These are phyloP conservation scores for Yarrowia sp. DNA, from an alignment of 805 yeast genomes.

Conservation along the genomic window DNA sequence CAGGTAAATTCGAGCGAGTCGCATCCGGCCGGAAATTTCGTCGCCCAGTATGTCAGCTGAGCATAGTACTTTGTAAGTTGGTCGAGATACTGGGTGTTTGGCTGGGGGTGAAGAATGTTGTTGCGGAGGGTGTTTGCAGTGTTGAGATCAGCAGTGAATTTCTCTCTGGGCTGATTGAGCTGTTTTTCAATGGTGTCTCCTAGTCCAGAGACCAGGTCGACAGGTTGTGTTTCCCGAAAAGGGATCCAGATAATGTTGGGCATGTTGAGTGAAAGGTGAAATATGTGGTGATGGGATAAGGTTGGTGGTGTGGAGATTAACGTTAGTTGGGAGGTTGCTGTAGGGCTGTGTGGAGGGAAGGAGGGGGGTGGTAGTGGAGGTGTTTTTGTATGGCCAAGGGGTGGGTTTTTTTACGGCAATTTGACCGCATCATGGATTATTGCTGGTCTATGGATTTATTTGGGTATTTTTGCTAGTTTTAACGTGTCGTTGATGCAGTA, in stretches of 20 bases:
- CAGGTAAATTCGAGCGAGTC: constrained; percentile 55
- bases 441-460: too few relatives aligned
- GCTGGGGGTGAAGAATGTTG: not conserved
- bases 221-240: constrained; percentile 46
- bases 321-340: not conserved
- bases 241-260: constrained; percentile 53
- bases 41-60: constrained; percentile 28
- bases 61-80: constrained; percentile 32
- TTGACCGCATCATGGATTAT: too few relatives aligned
- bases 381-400: too few relatives aligned
- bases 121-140: constrained; percentile 29
- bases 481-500: too few relatives aligned
- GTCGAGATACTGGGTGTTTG: not conserved
- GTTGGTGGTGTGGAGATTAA: not conserved
- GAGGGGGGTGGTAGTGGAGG: too few relatives aligned
- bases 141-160: constrained; percentile 41
- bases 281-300: not conserved
- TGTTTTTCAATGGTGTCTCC: constrained; percentile 49
- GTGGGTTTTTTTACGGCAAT: too few relatives aligned
- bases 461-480: too few relatives aligned
- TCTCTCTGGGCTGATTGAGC: constrained; percentile 46
- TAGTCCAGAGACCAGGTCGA: constrained; percentile 45
- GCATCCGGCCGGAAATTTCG: constrained; percentile 62
- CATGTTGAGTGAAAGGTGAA: not conserved
- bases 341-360: not conserved